Conservation (phyloP, 768 basidiomycete species). For the Russula earlei region DNA sequence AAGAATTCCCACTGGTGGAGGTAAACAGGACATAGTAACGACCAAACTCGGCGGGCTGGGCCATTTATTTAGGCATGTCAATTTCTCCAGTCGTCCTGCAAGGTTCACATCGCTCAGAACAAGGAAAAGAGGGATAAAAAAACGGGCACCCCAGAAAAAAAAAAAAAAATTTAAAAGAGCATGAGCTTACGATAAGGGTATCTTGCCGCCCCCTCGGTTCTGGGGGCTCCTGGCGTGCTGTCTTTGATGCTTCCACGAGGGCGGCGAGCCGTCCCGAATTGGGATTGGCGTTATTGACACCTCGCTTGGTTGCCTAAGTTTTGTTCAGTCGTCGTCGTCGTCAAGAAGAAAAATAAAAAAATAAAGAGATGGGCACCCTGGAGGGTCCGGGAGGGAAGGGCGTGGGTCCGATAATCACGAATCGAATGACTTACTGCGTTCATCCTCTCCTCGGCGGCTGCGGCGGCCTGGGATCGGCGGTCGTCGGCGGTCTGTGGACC, state of each 20-base stretch:
- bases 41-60: background rate
- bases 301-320: slow-evolving; percentile 35
- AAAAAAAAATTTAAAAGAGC: slow-evolving; percentile 13
- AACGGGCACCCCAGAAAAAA: background rate
- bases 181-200: slow-evolving; percentile 36
- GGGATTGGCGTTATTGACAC: slow-evolving; percentile 36
- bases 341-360: no score
- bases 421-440: slow-evolving; percentile 25
- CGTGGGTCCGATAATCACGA: no score
- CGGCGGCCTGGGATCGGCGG: slow-evolving; percentile 27
- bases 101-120: slow-evolving; percentile 24
- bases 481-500: background rate
- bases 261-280: slow-evolving; percentile 37
- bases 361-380: no score
- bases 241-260: slow-evolving; percentile 33
- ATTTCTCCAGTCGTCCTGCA: slow-evolving; percentile 35
- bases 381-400: no score
- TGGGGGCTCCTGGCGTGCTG: slow-evolving; percentile 29
- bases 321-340: no score
- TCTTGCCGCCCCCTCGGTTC: slow-evolving; percentile 33
- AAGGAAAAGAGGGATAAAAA: background rate
- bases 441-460: slow-evolving; percentile 29
- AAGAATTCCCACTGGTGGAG: slow-evolving; percentile 7
- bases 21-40: slow-evolving; percentile 8
- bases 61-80: slow-evolving; percentile 6